phyloP scores from a whole-genome alignment of 2,329 filamentous ascomycete genomes.

The Dissoconium aciculare region DNA sequence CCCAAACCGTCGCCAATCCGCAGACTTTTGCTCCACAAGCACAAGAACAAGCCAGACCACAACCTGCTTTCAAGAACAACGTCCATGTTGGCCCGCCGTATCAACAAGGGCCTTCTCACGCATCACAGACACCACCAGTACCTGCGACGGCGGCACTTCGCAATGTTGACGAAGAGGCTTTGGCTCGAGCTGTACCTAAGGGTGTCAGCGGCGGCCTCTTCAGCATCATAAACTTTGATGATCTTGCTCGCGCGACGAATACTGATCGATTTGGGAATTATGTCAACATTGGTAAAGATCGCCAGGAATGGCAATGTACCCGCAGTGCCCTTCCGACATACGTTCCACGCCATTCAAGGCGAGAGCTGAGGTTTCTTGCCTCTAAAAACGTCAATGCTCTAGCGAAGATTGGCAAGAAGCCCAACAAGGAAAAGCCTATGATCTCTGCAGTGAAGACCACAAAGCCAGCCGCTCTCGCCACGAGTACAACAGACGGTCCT shows the following conservation, averaged over 20 bases:
- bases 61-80: too few relatives aligned
- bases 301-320: slow-evolving; percentile 30
- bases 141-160: slow-evolving; percentile 2
- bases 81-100: too few relatives aligned
- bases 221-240: slow-evolving; percentile 27
- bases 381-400: slow-evolving; percentile 29
- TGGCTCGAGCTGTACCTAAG: slow-evolving; percentile 19
- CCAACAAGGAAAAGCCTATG: slow-evolving; percentile 15
- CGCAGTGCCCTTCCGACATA: slow-evolving; percentile 32
- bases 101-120: too few relatives aligned
- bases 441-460: background rate
- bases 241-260: slow-evolving; percentile 30
- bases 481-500: background rate
- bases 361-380: slow-evolving; percentile 31
- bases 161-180: slow-evolving; percentile 14
- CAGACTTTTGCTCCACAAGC: too few relatives aligned
- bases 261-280: slow-evolving; percentile 31
- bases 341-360: slow-evolving; percentile 30
- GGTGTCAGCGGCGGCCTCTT: slow-evolving; percentile 25
- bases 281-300: slow-evolving; percentile 29
- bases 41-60: too few relatives aligned
- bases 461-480: background rate
- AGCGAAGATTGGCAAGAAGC: slow-evolving; percentile 25
- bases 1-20: too few relatives aligned
- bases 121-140: background rate